phyloP scores from a whole-genome alignment of 2,329 filamentous ascomycete species.

The Plenodomus lindquistii region DNA sequence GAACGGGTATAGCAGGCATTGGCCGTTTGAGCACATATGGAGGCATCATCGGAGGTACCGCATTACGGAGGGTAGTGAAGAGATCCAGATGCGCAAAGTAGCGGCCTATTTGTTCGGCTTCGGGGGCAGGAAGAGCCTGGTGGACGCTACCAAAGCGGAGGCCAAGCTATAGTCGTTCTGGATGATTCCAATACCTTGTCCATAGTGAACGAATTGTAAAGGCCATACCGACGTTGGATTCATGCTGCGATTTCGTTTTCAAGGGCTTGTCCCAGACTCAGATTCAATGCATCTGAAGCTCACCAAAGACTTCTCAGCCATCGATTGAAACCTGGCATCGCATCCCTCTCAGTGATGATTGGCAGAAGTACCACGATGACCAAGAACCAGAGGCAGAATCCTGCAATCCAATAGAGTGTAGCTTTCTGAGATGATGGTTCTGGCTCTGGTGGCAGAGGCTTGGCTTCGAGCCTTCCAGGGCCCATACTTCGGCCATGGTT shows the following conservation, averaged over 20 bases:
- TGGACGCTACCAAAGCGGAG: constrained; percentile 35
- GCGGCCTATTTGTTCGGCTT: constrained; percentile 63
- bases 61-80: constrained; percentile 67
- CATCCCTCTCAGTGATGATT: constrained; percentile 31
- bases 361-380: constrained; percentile 30
- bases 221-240: too few relatives aligned
- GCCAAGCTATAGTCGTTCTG: constrained; percentile 31
- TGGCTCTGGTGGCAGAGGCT: background rate
- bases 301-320: background rate
- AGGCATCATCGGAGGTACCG: constrained; percentile 65
- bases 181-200: too few relatives aligned
- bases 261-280: too few relatives aligned
- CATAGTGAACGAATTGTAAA: too few relatives aligned
- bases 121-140: constrained; percentile 49
- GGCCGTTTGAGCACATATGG: constrained; percentile 68
- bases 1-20: constrained; percentile 61
- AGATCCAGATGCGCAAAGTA: constrained; percentile 69
- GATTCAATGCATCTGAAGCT: too few relatives aligned
- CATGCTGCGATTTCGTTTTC: too few relatives aligned
- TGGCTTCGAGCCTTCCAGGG: background rate
- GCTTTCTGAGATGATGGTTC: background rate
- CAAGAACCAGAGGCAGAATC: constrained; percentile 27
- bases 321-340: constrained; percentile 30
- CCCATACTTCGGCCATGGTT: background rate
- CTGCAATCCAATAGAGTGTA: constrained; percentile 18